Conservation (phyloP, 805 yeast species). For the Martiniozyma abietophila region DNA sequence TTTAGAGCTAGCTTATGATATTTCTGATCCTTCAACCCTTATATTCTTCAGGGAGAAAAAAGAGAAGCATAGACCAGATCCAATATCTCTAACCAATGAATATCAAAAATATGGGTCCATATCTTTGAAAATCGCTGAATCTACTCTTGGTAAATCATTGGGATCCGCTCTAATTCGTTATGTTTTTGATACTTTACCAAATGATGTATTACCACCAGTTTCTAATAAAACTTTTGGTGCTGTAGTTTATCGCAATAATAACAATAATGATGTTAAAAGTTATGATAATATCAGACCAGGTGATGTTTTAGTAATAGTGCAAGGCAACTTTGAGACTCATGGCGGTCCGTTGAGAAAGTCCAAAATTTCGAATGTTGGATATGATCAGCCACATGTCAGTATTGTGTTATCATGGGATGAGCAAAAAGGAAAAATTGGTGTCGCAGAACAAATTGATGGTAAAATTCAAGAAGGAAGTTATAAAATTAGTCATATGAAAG, state of each 20-base stretch:
- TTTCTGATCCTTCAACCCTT: slow-evolving; percentile 43
- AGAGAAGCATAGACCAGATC: slow-evolving; percentile 38
- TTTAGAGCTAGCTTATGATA: slow-evolving; percentile 49
- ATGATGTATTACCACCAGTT: slow-evolving; percentile 31
- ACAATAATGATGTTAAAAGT: slow-evolving; percentile 40
- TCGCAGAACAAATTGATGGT: slow-evolving; percentile 42
- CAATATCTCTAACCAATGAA: slow-evolving; percentile 33
- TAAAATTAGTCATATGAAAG: slow-evolving; percentile 60
- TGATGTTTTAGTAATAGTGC: slow-evolving; percentile 68
- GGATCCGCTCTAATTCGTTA: too few species aligned
- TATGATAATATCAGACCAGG: slow-evolving; percentile 68
- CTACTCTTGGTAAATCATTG: slow-evolving; percentile 20
- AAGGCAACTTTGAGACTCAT: slow-evolving; percentile 65
- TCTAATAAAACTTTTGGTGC: slow-evolving; percentile 68
- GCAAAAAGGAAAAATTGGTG: slow-evolving; percentile 60
- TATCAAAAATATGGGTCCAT: slow-evolving; percentile 43
- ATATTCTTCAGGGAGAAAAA: slow-evolving; percentile 29
- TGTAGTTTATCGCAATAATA: slow-evolving; percentile 51
- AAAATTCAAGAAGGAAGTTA: slow-evolving; percentile 56
- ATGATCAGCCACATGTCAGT: slow-evolving; percentile 42
- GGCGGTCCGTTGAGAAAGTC: slow-evolving; percentile 29
- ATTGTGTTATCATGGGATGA: slow-evolving; percentile 68
- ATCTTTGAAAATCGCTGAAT: slow-evolving; percentile 37
- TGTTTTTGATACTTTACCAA: slow-evolving; percentile 31
- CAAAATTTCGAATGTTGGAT: slow-evolving; percentile 44